A percentile compares a stretch with the other conserved stretches of the same genome.
Evolutionary conservation across 192 early-diverging fungal genomes (phyloP).

Genomic region (Backusella sp.): DNA sequence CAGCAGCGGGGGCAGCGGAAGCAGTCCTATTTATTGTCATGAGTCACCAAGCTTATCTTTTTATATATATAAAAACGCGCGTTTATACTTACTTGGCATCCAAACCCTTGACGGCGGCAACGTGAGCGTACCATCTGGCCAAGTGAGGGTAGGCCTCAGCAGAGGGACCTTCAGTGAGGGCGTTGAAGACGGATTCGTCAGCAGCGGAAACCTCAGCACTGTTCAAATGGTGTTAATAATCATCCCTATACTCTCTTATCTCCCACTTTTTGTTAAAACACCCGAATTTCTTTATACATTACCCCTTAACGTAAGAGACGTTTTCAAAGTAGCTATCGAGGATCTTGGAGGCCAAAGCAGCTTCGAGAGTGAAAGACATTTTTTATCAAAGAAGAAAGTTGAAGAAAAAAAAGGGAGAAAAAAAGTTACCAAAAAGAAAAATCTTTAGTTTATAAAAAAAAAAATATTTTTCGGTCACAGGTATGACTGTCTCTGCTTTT

Average conservation of each 20-base stretch:
- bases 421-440: slow-evolving; percentile 12
- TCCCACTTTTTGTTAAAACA: neutral
- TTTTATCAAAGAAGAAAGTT: slow-evolving; percentile 20
- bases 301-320: slow-evolving; percentile 77
- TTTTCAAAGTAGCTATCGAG: slow-evolving; percentile 78
- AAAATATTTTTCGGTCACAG: slow-evolving; percentile 22
- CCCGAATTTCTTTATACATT: slow-evolving; percentile 30
- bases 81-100: slow-evolving; percentile 47
- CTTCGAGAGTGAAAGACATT: slow-evolving; percentile 68
- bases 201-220: slow-evolving; percentile 75
- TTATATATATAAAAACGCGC: neutral
- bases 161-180: slow-evolving; percentile 69
- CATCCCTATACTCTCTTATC: neutral
- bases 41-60: neutral
- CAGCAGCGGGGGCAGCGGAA: slow-evolving; percentile 55
- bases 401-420: slow-evolving; percentile 11
- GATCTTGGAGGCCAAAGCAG: slow-evolving; percentile 61
- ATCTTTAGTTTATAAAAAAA: slow-evolving; percentile 17
- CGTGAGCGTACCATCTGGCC: slow-evolving; percentile 96
- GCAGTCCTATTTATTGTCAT: slow-evolving; percentile 35
- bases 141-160: slow-evolving; percentile 79
- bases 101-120: slow-evolving; percentile 57
- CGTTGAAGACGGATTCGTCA: slow-evolving; percentile 87
- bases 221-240: slow-evolving; percentile 9
- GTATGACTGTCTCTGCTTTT: slow-evolving; percentile 5